phyloP scores from a whole-genome alignment of 306 rosid genomes.

The Citrullus amarus region DNA sequence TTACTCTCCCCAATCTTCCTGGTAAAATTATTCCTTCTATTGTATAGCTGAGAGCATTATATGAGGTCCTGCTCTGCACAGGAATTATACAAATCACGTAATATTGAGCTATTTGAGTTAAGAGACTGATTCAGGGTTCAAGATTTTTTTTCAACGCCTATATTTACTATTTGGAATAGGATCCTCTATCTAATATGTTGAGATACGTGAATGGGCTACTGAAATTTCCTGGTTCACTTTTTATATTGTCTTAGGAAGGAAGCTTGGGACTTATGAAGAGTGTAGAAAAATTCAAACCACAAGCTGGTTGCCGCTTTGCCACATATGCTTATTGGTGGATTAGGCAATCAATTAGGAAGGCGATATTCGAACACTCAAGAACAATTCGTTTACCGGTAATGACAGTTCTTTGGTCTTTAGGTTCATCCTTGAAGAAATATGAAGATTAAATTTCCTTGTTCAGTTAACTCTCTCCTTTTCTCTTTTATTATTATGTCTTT shows the following conservation, averaged over 20 bases:
- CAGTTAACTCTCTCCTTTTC: background rate
- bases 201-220: slow-evolving; percentile 1
- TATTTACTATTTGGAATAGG: background rate
- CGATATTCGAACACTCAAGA: slow-evolving; percentile 66
- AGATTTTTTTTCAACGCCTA: background rate
- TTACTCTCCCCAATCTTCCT: background rate
- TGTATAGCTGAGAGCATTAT: background rate
- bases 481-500: background rate
- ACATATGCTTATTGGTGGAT: slow-evolving; percentile 93
- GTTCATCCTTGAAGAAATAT: background rate
- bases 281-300: slow-evolving; percentile 75
- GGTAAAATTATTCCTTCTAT: background rate
- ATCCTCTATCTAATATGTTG: background rate
- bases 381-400: slow-evolving; percentile 75
- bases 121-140: background rate
- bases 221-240: slow-evolving; percentile 9
- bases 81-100: background rate
- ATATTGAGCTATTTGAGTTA: background rate
- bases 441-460: background rate
- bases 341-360: slow-evolving; percentile 59
- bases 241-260: slow-evolving; percentile 53
- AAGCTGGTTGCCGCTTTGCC: slow-evolving; percentile 70
- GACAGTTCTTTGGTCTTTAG: background rate
- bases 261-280: slow-evolving; percentile 85
- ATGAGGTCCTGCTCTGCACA: background rate